Base-by-base conservation (phyloP, 2,329 filamentous ascomycete genomes). In the Neophaeococcomyces aloes region DNA sequence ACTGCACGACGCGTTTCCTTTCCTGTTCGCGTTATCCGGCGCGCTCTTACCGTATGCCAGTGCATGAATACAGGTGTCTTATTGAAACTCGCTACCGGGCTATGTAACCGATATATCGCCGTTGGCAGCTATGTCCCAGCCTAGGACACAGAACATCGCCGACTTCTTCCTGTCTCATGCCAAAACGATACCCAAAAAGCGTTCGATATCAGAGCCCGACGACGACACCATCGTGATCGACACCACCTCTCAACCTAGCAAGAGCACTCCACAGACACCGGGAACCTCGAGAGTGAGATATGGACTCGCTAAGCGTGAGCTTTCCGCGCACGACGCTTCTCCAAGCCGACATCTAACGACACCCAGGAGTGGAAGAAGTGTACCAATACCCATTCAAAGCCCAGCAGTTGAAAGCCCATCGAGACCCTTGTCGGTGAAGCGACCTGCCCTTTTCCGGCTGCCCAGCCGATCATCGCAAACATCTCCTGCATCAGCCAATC, bases 141-240 rank as follows among this genome's bases (percentile, higher is more conserved):
- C 41, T 10, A 45, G 45, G 31, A 48, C 52, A 19, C 44, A 40
- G 17, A 29, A 43, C 29, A 52, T 55, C 14, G 39, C 48, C 7
- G 65, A 68, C 42, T 74, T 68, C 51, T 74, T 75, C 56, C 65
- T 62, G 36, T 62, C 64, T 2, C 65, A 61, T 39, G 43, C 54
- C 21, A 57, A 56, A 42, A 52, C 34, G 34, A 52, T 55, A 21
- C 55, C 52, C n/a, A 45, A 44, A 13, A 58, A 57, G 40, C 51
- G 55, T n/a, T 43, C 52, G 1, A 48, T 52, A 10, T 45, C 53
- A 7, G 46, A 41, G 11, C 46, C 50, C 25, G 46, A 50, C 27
- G 44, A 49, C 10, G 45, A 54, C 15, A 55, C 56, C 11, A 51
- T 56, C 8, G 48, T 55, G 31, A 17, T 35, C 11, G 36, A 18